A percentile compares a stretch with the other conserved stretches of the same genome.
Conservation (phyloP, 2,329 filamentous ascomycete species). For the Microdochium paspali region DNA sequence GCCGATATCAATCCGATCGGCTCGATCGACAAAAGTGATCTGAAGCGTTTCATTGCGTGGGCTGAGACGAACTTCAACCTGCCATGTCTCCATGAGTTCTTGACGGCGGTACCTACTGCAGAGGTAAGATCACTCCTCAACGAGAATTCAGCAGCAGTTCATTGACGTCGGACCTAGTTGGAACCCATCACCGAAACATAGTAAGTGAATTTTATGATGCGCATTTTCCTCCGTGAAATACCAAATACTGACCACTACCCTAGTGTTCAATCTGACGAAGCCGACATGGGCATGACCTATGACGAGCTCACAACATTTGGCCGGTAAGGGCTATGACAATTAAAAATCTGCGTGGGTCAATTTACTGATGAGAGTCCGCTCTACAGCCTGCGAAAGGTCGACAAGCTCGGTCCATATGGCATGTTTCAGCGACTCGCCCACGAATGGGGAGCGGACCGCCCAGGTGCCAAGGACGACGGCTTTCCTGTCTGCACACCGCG, state of each 20-base stretch:
- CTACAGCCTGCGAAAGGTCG: conserved; percentile 27
- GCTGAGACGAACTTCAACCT: conserved; percentile 48
- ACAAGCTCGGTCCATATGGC: conserved; percentile 36
- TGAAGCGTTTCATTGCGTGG: conserved; percentile 65
- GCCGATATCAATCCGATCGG: conserved; percentile 55
- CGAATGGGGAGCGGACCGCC: conserved; percentile 29
- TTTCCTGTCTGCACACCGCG: conserved; percentile 21
- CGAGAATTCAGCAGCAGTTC: not conserved
- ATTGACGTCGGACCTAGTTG: conserved; percentile 14
- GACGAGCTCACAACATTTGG: conserved; percentile 30
- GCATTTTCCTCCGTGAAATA: not conserved
- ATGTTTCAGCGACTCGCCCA: conserved; percentile 36
- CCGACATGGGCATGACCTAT: conserved; percentile 44
- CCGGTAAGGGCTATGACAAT: not conserved
- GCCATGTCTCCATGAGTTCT: conserved; percentile 56
- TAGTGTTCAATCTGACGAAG: conserved; percentile 34
- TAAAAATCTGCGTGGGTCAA: conserved; percentile 16
- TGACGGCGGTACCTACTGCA: conserved; percentile 52
- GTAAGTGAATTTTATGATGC: conserved; percentile 13
- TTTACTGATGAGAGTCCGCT: not conserved
- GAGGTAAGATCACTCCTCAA: conserved; percentile 29
- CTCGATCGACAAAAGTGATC: conserved; percentile 52
- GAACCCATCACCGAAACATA: conserved; percentile 58
- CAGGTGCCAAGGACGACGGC: conserved; percentile 14
- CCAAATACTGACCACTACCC: conserved; percentile 3